phyloP scores from a whole-genome alignment of 2,329 filamentous ascomycete genomes.

The Penicillium griseofulvum region DNA sequence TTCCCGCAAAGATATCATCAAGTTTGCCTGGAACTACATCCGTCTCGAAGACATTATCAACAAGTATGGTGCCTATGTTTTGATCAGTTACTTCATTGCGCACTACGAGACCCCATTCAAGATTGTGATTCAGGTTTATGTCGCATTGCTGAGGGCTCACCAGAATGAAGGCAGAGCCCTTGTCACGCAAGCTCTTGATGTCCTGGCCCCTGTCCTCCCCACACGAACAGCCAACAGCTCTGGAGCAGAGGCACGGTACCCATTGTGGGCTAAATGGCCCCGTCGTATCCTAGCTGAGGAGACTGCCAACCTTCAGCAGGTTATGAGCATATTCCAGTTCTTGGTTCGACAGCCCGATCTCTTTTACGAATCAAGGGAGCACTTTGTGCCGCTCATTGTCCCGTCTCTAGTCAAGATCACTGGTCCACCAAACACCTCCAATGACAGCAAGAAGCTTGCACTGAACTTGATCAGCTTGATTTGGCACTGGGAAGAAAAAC shows the following conservation, averaged over 20 bases:
- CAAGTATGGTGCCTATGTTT: constrained; percentile 95
- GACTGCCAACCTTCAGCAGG: constrained; percentile 89
- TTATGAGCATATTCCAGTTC: constrained; percentile 97
- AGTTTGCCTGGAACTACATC: constrained; percentile 99
- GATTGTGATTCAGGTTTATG: constrained; percentile 93
- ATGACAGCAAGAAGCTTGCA: constrained; percentile 87
- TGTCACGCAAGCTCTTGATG: constrained; percentile 89
- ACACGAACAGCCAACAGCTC: constrained; percentile 62
- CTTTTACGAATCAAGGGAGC: constrained; percentile 92
- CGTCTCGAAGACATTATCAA: constrained; percentile 98
- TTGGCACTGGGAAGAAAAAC: constrained; percentile 86
- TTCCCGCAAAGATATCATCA: constrained; percentile 94
- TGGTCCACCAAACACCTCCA: constrained; percentile 72
- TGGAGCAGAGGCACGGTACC: constrained; percentile 67
- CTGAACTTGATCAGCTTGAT: constrained; percentile 88
- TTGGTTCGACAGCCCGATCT: constrained; percentile 86
- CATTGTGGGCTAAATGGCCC: constrained; percentile 85
- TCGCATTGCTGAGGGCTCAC: constrained; percentile 84
- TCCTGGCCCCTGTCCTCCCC: constrained; percentile 90
- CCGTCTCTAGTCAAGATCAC: constrained; percentile 86
- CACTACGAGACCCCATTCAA: constrained; percentile 95
- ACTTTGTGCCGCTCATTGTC: constrained; percentile 85
- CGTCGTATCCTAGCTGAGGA: constrained; percentile 90
- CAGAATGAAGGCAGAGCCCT: constrained; percentile 90
- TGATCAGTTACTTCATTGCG: constrained; percentile 96